Percentiles rank a stretch among this genome's conserved stretches.
Conservation (phyloP, 2,329 filamentous ascomycete genomes). For the Cladosporium sp. region DNA sequence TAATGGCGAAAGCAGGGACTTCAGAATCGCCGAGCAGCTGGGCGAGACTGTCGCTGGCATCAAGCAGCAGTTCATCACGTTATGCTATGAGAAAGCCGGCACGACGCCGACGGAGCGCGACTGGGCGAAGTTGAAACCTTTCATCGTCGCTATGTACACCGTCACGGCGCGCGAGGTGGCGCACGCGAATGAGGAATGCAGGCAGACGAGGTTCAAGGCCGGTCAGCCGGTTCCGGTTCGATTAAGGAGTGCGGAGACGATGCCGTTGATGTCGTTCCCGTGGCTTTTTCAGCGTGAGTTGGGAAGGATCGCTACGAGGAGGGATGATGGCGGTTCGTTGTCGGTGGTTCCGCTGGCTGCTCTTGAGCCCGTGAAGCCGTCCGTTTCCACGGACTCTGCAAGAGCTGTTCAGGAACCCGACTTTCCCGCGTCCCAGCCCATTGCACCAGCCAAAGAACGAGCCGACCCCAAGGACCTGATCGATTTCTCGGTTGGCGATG, state of each 20-base stretch:
- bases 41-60: constrained; percentile 63
- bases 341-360: not conserved
- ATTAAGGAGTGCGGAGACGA: constrained; percentile 44
- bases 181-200: constrained; percentile 52
- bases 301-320: constrained; percentile 59
- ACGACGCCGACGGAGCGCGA: constrained; percentile 33
- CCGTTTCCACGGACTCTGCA: too few species aligned
- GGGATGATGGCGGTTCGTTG: not conserved
- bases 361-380: too few species aligned
- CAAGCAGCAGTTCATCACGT: constrained; percentile 63
- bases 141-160: constrained; percentile 84
- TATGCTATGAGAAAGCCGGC: constrained; percentile 63
- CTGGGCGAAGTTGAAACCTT: constrained; percentile 59
- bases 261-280: constrained; percentile 88
- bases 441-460: too few species aligned
- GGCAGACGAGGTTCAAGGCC: constrained; percentile 36
- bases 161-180: constrained; percentile 70
- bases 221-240: constrained; percentile 35
- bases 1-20: constrained; percentile 68
- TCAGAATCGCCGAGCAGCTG: constrained; percentile 83
- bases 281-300: constrained; percentile 81
- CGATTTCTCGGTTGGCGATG: not conserved
- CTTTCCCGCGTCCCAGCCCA: too few species aligned
- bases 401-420: too few species aligned
- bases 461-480: not conserved